These are phyloP conservation scores for Tricholoma bakamatsutake DNA, from an alignment of 768 basidiomycete genomes.

Conservation along the genomic window DNA sequence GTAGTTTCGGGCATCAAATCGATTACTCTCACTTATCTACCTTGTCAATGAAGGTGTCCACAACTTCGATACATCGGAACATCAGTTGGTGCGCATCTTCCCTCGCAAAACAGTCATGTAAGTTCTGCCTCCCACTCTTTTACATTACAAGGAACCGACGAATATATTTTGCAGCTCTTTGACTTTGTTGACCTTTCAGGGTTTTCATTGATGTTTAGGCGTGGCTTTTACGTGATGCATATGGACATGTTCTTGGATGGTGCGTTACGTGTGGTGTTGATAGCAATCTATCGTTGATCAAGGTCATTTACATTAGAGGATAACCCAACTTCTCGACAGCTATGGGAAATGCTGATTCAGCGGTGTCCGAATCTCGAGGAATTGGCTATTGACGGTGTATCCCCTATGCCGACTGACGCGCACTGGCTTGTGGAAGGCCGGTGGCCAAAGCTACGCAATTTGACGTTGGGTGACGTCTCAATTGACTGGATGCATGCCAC, in stretches of 20 bases:
- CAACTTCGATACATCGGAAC: constrained; percentile 56
- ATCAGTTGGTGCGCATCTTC: constrained; percentile 56
- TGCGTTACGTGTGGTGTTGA: constrained; percentile 20
- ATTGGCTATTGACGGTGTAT: constrained; percentile 49
- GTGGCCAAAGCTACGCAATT: constrained; percentile 60
- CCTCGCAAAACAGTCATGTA: constrained; percentile 56
- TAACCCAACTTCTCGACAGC: constrained; percentile 39
- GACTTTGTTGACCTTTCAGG: constrained; percentile 58
- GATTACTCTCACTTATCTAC: constrained; percentile 5
- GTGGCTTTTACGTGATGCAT: constrained; percentile 59
- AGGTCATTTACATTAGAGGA: constrained; percentile 32
- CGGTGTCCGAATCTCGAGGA: constrained; percentile 64
- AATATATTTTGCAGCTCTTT: constrained; percentile 43
- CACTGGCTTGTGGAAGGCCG: constrained; percentile 51
- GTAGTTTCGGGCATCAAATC: constrained; percentile 10
- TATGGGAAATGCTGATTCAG: constrained; percentile 69
- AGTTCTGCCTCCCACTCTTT: constrained; percentile 18
- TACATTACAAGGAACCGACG: background rate
- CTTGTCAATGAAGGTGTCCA: constrained; percentile 45
- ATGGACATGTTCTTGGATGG: constrained; percentile 53
- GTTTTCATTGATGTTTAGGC: constrained; percentile 56
- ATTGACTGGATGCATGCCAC: constrained; percentile 49
- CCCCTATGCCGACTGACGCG: constrained; percentile 49
- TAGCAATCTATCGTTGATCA: background rate
- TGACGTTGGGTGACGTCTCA: constrained; percentile 61